These are phyloP conservation scores for Boechera retrofracta DNA, from an alignment of 345 rosid genomes.

Conservation along the genomic window DNA sequence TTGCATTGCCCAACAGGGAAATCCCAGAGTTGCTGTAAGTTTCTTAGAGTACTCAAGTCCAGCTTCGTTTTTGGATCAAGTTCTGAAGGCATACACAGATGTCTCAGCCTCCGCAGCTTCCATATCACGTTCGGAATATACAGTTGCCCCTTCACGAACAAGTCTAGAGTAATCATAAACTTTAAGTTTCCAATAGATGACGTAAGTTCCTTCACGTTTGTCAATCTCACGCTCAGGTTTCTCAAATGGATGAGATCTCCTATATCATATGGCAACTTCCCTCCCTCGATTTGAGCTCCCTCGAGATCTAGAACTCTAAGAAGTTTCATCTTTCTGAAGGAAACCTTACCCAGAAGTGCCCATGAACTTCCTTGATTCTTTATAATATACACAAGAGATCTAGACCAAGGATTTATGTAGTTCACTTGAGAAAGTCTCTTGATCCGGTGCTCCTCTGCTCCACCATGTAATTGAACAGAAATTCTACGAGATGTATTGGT, in stretches of 20 bases:
- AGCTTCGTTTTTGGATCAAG: constrained; percentile 27
- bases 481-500: constrained; percentile 44
- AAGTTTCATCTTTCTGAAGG: constrained; percentile 40
- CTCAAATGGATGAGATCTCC: constrained; percentile 52
- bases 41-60: constrained; percentile 37
- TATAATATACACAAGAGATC: constrained; percentile 47
- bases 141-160: constrained; percentile 28
- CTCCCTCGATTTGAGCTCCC: constrained; percentile 30
- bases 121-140: constrained; percentile 40
- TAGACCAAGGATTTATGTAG: constrained; percentile 37
- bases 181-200: constrained; percentile 31
- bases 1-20: constrained; percentile 35
- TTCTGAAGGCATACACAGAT: constrained; percentile 39
- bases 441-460: constrained; percentile 37
- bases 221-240: constrained; percentile 35
- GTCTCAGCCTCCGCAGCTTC: constrained; percentile 39
- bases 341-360: constrained; percentile 38
- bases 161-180: constrained; percentile 38
- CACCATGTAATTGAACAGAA: constrained; percentile 37
- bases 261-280: constrained; percentile 43
- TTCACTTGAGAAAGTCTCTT: constrained; percentile 35
- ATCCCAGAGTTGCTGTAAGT: constrained; percentile 39
- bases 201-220: constrained; percentile 36
- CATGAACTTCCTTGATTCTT: constrained; percentile 37
- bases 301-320: constrained; percentile 52